Base-by-base conservation (phyloP, 2,329 filamentous ascomycete genomes). In the Myrmaecium sp. region DNA sequence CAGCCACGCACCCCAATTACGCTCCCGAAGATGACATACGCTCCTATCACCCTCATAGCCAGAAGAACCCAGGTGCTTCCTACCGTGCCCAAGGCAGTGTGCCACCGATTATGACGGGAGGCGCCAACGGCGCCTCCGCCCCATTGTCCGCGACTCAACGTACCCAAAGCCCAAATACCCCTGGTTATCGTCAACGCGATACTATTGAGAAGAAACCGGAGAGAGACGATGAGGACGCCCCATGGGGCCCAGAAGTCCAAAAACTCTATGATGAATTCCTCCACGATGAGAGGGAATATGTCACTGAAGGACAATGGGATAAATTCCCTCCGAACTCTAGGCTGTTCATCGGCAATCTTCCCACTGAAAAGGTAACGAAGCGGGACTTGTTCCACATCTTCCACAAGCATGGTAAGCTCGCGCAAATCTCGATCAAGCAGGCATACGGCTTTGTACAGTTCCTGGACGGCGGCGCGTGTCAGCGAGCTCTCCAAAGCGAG, bases 381-480 rank as follows among this genome's bases (percentile, higher is more conserved):
- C 71, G 78, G 37, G 84, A 95, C 51, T 72, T 95, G 6, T 95
- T 93, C 53, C 77, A 92, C 45, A 65, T 86, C 11, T 95, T 98
- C 46, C 73, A 83, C 44, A 67, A 65, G 30, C 84, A 82, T 46
- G 89, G 89, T 28, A 75, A 74, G 33, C 61, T 98, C 24, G 86
- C 84, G 2, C 89, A 98, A 48, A 89, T 95, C 33, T 92, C 83
- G 1, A 81, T 95, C 40, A 95, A 95, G 52, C 83, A 89, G 37
- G 84, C 84, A 2, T 95, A 93, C 52, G 89, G 89, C 2, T 98
- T 95, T 46, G 83, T 95, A 18, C 89, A 95, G 47, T 98, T 91
- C 38, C 66, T 93, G 37, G 74, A 81, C 16, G 58, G 73, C 4
- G 62, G 66, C 3, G 75, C 86, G 43, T 92, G 83, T 36, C 62